Evolutionary conservation across 176 grass and related monocot species (phyloP), one percentile per base, ranked within the genome.

Genomic region (Paspalum vaginatum): DNA sequence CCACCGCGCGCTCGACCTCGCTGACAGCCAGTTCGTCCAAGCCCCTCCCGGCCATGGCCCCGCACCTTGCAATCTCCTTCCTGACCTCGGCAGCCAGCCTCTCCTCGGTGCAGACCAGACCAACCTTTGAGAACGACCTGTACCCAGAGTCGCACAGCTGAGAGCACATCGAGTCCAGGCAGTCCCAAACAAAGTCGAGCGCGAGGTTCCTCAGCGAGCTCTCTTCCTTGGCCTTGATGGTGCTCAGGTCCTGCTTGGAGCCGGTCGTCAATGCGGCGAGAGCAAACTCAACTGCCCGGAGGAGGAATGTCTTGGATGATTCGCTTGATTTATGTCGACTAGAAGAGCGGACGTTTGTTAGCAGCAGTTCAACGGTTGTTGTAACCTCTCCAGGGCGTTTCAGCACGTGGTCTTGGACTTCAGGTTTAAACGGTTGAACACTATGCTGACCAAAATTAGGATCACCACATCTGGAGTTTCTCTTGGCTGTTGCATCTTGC

Each of bases 321-420:
- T 53, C n/a, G 17, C 26, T 62, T 10, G 59, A 12, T 54, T 27
- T 26, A 13, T 26, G 66, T 18, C 46, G 22, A 22, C 21, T 38
- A 9, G 65, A 76, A 1, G 61, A 40, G 11, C 70, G 38, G 9
- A 85, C 27, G 74, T 50, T 86, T 32, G 90, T 59, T 68, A 99
- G 84, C 39, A 99, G 82, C 66, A 95, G 88, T 32, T 89, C 88
- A 16, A 88, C 89, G 40, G 91, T 86, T 17, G 88, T 79, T 65
- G 84, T 47, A 62, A 60, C 55, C 25, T 84, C 66, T 46, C 15
- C 76, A 73, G 37, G 16, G 39, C 49, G 65, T 20, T 7, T 47
- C 42, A 53, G 32, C 79, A 85, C 81, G 63, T 52, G 74, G 39
- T 79, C 63, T 46, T 88, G 86, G 32, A 70, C 24, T 27, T 18